Conservation (phyloP, 495 filamentous ascomycete genomes). For the Entonaema liquescens region DNA sequence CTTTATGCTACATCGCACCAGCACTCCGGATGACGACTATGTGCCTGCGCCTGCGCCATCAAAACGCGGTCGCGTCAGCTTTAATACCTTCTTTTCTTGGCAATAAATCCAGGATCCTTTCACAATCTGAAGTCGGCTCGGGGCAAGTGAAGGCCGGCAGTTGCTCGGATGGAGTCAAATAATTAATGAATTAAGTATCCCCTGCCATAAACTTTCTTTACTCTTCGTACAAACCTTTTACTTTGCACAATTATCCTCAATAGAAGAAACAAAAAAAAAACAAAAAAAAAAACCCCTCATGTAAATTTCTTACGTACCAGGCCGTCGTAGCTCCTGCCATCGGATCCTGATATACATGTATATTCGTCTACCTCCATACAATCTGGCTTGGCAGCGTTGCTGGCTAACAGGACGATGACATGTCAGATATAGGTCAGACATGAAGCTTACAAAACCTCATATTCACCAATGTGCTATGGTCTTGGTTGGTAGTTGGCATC, state of each 20-base stretch:
- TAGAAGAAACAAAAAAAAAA: too few relatives aligned
- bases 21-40: constrained; percentile 31
- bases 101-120: constrained; percentile 25
- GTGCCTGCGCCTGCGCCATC: constrained; percentile 24
- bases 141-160: constrained; percentile 24
- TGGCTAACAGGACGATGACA: constrained; percentile 44
- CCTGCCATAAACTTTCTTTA: constrained; percentile 9
- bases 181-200: constrained; percentile 23
- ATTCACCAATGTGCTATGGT: constrained; percentile 26
- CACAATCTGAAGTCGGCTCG: constrained; percentile 10
- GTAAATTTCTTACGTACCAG: background rate
- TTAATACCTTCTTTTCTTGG: constrained; percentile 36
- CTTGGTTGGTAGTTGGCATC: constrained; percentile 38
- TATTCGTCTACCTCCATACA: constrained; percentile 2
- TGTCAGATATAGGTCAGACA: constrained; percentile 39
- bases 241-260: constrained; percentile 10
- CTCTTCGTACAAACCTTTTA: background rate
- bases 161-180: constrained; percentile 7
- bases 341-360: constrained; percentile 18
- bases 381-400: constrained; percentile 34
- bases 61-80: constrained; percentile 35
- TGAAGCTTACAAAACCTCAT: constrained; percentile 31
- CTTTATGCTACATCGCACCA: constrained; percentile 18
- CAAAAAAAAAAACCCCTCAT: constrained; percentile 1
- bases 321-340: constrained; percentile 9